Conservation (phyloP, 1,139 yeast species). For the Yamadazyma aaseri region DNA sequence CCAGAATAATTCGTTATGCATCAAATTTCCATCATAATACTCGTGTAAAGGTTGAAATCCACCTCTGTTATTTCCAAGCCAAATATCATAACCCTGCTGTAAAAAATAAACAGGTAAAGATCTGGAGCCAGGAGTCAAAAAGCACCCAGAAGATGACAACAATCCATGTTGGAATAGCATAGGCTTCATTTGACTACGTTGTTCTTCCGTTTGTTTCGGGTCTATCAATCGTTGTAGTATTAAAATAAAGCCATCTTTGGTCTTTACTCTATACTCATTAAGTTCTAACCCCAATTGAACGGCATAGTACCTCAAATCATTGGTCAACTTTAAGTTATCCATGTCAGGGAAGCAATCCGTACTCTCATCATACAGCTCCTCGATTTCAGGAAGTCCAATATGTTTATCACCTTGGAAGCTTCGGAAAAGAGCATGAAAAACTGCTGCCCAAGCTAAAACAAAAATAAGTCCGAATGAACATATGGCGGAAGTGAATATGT, state of each 20-base stretch:
- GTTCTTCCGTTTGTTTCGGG: constrained; percentile 38
- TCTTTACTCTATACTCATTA: constrained; percentile 57
- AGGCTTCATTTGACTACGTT: constrained; percentile 47
- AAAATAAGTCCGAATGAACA: constrained; percentile 30
- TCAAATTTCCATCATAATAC: constrained; percentile 31
- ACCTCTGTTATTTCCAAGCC: constrained; percentile 92
- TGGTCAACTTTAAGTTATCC: constrained; percentile 26
- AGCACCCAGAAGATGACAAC: constrained; percentile 83
- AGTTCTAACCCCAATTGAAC: constrained; percentile 58
- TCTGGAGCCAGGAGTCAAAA: constrained; percentile 70
- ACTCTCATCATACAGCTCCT: constrained; percentile 17
- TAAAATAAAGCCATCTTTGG: constrained; percentile 79
- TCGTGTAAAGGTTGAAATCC: constrained; percentile 73
- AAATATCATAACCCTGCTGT: constrained; percentile 76
- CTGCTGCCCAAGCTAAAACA: constrained; percentile 24
- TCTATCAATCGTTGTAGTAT: constrained; percentile 63
- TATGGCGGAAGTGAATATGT: constrained; percentile 26
- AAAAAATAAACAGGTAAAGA: constrained; percentile 68
- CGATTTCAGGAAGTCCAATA: constrained; percentile 14
- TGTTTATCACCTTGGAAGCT: constrained; percentile 20
- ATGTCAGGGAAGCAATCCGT: constrained; percentile 29
- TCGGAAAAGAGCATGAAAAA: constrained; percentile 27
- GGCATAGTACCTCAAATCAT: constrained; percentile 60
- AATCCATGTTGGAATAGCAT: constrained; percentile 81
- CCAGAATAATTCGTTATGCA: constrained; percentile 60